Conservation (phyloP, 2,329 filamentous ascomycete species). For the Pseudocercospora vitis region DNA sequence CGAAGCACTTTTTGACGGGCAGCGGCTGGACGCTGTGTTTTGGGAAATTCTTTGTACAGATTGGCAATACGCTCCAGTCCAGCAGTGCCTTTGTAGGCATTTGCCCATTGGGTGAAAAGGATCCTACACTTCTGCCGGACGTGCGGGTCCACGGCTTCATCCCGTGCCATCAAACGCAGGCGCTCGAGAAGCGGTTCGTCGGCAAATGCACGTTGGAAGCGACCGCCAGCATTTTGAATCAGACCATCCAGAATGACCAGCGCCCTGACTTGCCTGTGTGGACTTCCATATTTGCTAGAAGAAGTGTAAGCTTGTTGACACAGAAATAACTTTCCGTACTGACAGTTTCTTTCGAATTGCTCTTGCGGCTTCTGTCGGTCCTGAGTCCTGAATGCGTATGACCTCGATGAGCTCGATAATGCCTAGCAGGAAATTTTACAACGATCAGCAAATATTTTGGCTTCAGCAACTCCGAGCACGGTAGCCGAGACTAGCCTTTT, state of each 20-base stretch:
- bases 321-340: conserved; percentile 29
- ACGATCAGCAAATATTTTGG: no score
- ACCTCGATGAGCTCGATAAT: conserved; percentile 94
- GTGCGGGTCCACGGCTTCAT: conserved; percentile 76
- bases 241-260: conserved; percentile 87
- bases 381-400: conserved; percentile 82
- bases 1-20: conserved; percentile 74
- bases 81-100: conserved; percentile 74
- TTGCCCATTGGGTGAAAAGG: conserved; percentile 83
- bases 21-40: conserved; percentile 67
- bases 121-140: conserved; percentile 87
- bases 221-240: conserved; percentile 87
- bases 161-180: conserved; percentile 81
- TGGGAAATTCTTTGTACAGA: conserved; percentile 70
- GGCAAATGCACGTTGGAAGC: conserved; percentile 82
- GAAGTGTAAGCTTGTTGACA: conserved; percentile 6
- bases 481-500: no score
- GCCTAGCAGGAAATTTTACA: no score
- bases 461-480: no score
- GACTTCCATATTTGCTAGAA: conserved; percentile 80
- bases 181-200: conserved; percentile 92
- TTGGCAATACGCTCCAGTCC: conserved; percentile 78
- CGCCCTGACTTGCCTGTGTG: conserved; percentile 88
- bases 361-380: conserved; percentile 83
- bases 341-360: conserved; percentile 93